Evolutionary conservation across 768 basidiomycete species (phyloP).

Genomic region (Leucosporidium scottii): DNA sequence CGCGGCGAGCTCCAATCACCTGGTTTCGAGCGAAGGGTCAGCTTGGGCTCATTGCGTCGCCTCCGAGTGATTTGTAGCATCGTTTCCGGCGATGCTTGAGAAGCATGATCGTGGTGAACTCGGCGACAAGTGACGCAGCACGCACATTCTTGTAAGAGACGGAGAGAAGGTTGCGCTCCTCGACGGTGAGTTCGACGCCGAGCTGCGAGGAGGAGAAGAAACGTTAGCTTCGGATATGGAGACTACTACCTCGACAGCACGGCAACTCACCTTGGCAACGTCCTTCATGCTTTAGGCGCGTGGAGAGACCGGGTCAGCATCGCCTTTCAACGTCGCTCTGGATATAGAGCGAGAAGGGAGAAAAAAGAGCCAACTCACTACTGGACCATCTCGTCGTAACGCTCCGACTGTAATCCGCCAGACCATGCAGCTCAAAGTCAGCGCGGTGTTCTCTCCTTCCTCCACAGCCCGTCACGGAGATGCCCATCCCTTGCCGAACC

Average conservation of each 20-base stretch:
- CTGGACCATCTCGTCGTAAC: constrained; percentile 18
- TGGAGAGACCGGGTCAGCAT: not conserved
- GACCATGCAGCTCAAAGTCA: not conserved
- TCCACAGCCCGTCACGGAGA: not conserved
- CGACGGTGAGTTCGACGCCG: constrained; percentile 95
- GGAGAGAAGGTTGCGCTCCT: constrained; percentile 97
- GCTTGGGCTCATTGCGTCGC: not conserved
- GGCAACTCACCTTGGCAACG: constrained; percentile 27
- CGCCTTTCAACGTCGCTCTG: not conserved
- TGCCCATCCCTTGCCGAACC: no score
- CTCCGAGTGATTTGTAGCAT: not conserved
- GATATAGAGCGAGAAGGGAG: no score
- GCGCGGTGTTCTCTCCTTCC: not conserved
- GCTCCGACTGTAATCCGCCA: not conserved
- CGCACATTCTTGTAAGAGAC: constrained; percentile 89
- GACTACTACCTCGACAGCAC: no score
- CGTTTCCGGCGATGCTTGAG: not conserved
- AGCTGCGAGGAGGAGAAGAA: constrained; percentile 13
- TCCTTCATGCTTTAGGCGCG: constrained; percentile 27
- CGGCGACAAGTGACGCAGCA: constrained; percentile 48
- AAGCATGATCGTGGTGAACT: not conserved
- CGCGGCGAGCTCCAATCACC: constrained; percentile 76
- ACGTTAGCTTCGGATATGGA: not conserved
- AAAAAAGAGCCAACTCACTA: not conserved
- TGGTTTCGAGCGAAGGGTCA: not conserved